Conservation (phyloP, 176 grass and related monocot genomes). For the Carex cristatella region DNA sequence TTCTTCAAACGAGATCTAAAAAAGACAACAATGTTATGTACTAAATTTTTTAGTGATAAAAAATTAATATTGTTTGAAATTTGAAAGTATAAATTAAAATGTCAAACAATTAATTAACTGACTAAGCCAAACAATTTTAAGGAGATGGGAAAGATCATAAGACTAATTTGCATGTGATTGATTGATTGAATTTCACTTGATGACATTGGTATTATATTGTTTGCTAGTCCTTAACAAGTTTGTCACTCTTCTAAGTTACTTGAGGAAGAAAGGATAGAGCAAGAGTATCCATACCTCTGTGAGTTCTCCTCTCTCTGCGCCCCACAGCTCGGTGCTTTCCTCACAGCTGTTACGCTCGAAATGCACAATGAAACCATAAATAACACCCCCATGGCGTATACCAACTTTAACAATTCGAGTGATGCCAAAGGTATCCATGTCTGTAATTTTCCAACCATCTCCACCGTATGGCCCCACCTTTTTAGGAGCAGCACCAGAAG, state of each 20-base stretch:
- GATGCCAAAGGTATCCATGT: not conserved
- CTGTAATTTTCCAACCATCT: not conserved
- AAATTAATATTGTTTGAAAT: not conserved
- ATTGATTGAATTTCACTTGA: not conserved
- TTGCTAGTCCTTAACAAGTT: not conserved
- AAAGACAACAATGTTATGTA: not conserved
- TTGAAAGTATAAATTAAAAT: not conserved
- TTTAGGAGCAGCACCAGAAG: not conserved
- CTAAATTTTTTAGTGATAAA: not conserved
- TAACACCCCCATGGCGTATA: not conserved
- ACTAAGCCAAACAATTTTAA: not conserved
- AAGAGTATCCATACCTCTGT: not conserved
- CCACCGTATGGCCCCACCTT: not conserved
- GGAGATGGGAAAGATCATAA: not conserved
- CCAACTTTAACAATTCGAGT: not conserved
- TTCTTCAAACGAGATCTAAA: conserved; percentile 26
- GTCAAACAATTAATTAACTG: not conserved
- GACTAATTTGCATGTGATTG: not conserved
- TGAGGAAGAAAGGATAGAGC: not conserved
- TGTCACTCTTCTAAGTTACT: not conserved
- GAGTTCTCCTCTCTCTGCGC: not conserved
- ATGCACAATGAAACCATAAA: not conserved
- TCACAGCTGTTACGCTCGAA: not conserved
- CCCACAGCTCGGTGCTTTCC: no score
- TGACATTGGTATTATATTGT: not conserved